Evolutionary conservation across 1,139 yeast genomes (phyloP).

Genomic region (Scheffersomyces insectosa): DNA sequence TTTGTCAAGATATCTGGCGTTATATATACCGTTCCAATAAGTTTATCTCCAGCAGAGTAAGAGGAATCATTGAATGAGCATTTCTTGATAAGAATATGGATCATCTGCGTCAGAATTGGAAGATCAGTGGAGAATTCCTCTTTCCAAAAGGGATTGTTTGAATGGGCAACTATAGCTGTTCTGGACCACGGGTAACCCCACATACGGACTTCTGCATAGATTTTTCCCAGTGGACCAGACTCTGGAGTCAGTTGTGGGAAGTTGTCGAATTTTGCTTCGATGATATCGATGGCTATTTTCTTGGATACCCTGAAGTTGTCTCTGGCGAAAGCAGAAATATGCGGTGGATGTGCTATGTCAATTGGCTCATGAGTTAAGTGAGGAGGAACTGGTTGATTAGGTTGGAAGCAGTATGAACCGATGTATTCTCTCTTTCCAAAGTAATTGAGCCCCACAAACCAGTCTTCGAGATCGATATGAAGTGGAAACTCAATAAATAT

Average conservation of each 20-base stretch:
- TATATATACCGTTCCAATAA: conserved; percentile 56
- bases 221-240: conserved; percentile 24
- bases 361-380: background rate
- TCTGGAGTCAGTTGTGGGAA: conserved; percentile 2
- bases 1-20: conserved; percentile 55
- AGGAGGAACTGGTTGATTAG: background rate
- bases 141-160: conserved; percentile 68
- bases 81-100: conserved; percentile 52
- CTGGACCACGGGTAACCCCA: conserved; percentile 74
- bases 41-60: conserved; percentile 31
- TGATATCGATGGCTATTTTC: conserved; percentile 54
- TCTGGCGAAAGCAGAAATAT: conserved; percentile 25
- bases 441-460: conserved; percentile 75
- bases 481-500: conserved; percentile 65
- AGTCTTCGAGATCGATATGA: conserved; percentile 75
- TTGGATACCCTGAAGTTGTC: conserved; percentile 57
- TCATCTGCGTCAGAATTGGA: conserved; percentile 54
- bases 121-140: conserved; percentile 61
- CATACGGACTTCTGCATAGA: conserved; percentile 63
- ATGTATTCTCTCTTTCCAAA: conserved; percentile 65
- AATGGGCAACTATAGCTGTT: conserved; percentile 57
- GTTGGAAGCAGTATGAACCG: conserved; percentile 25
- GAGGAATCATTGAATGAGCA: conserved; percentile 23
- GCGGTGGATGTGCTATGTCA: conserved; percentile 2
- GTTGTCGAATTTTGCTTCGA: conserved; percentile 63